Percentiles rank a stretch among this genome's conserved stretches.
Evolutionary conservation across 1,284 basidiomycete species (phyloP).

Genomic region (Pterulicium gracile): DNA sequence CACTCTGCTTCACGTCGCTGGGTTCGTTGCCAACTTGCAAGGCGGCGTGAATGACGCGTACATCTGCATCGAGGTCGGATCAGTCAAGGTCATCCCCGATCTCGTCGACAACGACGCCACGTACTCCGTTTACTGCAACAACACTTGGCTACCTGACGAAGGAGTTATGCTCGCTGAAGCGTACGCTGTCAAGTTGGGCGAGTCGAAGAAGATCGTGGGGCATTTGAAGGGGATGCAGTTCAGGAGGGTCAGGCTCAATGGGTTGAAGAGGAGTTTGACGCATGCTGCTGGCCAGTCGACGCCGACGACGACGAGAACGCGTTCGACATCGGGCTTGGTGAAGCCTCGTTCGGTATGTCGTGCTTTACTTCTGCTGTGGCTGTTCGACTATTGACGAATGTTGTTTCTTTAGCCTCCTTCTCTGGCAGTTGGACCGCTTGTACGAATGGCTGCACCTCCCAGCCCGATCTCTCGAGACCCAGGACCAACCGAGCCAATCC

Average conservation of each 20-base stretch:
- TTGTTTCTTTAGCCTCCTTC: not conserved
- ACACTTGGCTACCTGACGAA: slow-evolving; percentile 29
- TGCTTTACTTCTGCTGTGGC: slow-evolving; percentile 4
- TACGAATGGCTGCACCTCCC: not conserved
- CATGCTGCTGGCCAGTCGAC: slow-evolving; percentile 18
- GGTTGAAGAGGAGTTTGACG: slow-evolving; percentile 33
- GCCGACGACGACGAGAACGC: not conserved
- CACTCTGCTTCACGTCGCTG: slow-evolving; percentile 54
- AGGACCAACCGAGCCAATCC: slow-evolving; percentile 8
- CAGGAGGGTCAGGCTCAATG: slow-evolving; percentile 35
- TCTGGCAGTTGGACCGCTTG: not conserved
- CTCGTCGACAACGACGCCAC: slow-evolving; percentile 27
- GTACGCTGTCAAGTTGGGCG: slow-evolving; percentile 30
- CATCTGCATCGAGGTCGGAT: slow-evolving; percentile 48
- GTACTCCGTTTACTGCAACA: slow-evolving; percentile 43
- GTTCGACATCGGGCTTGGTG: too few relatives aligned
- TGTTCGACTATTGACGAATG: not conserved
- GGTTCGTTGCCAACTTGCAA: slow-evolving; percentile 55
- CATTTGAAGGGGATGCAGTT: slow-evolving; percentile 46
- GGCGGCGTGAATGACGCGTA: slow-evolving; percentile 39
- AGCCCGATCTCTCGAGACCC: slow-evolving; percentile 4
- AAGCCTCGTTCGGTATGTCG: not conserved
- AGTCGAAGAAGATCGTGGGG: slow-evolving; percentile 33
- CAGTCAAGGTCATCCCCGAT: slow-evolving; percentile 32
- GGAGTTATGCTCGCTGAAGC: slow-evolving; percentile 36